Evolutionary conservation across 2,329 filamentous ascomycete genomes (phyloP).

Genomic region (Stachybotrys elegans): DNA sequence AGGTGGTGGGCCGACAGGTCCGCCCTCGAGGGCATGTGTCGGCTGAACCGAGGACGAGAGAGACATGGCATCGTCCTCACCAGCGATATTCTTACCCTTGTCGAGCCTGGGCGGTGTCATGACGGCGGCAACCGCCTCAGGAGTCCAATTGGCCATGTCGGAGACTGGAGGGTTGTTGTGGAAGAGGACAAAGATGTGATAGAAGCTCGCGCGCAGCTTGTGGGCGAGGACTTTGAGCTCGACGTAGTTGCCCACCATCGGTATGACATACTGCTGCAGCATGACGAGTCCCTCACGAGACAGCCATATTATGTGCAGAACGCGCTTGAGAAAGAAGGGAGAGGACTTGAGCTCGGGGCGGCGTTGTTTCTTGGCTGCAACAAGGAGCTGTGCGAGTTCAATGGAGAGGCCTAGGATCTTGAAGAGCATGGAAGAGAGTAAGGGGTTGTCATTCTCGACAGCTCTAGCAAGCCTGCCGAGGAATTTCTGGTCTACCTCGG

Average conservation of each 20-base stretch:
- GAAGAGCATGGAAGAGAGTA: slow-evolving; percentile 78
- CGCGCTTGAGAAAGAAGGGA: slow-evolving; percentile 75
- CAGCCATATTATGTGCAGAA: slow-evolving; percentile 90
- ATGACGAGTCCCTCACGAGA: slow-evolving; percentile 86
- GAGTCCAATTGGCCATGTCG: slow-evolving; percentile 48
- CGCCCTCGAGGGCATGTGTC: slow-evolving; percentile 49
- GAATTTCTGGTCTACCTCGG: slow-evolving; percentile 96
- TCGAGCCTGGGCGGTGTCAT: slow-evolving; percentile 30
- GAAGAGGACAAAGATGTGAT: slow-evolving; percentile 94
- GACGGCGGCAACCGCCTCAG: slow-evolving; percentile 35
- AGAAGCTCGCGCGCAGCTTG: slow-evolving; percentile 90
- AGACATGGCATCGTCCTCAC: slow-evolving; percentile 33
- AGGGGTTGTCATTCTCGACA: slow-evolving; percentile 70
- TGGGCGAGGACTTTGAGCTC: slow-evolving; percentile 87
- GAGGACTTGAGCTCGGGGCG: slow-evolving; percentile 74
- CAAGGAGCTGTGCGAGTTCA: slow-evolving; percentile 77
- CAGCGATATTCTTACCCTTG: slow-evolving; percentile 46
- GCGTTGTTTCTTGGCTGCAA: slow-evolving; percentile 77
- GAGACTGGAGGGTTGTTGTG: slow-evolving; percentile 83
- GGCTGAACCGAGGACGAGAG: slow-evolving; percentile 42
- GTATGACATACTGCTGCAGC: slow-evolving; percentile 81
- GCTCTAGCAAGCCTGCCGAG: slow-evolving; percentile 81
- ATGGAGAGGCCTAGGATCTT: slow-evolving; percentile 89
- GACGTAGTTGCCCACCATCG: slow-evolving; percentile 70
- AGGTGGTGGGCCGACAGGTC: slow-evolving; percentile 52